A percentile compares a stretch with the other conserved stretches of the same genome.
phyloP scores from a whole-genome alignment of 2,329 filamentous ascomycete genomes.

The Fusarium siculi region DNA sequence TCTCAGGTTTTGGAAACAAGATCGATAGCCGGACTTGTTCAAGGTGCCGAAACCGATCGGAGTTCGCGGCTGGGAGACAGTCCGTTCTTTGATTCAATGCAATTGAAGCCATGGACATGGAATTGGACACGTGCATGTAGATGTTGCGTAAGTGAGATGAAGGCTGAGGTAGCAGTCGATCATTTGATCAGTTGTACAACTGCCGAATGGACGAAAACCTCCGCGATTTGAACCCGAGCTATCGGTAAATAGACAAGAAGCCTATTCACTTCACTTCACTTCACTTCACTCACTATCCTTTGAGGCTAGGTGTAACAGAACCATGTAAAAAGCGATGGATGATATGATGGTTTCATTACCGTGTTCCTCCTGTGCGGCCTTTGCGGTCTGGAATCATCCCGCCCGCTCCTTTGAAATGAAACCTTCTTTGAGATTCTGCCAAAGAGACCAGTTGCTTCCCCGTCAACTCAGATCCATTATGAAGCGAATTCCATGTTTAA shows the following conservation, averaged over 20 bases:
- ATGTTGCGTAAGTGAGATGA: slow-evolving; percentile 14
- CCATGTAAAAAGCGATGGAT: background rate
- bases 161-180: slow-evolving; percentile 13
- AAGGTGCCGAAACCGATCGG: slow-evolving; percentile 43
- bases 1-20: slow-evolving; percentile 12
- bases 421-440: background rate
- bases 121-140: slow-evolving; percentile 3
- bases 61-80: slow-evolving; percentile 35
- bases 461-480: background rate
- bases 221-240: slow-evolving; percentile 27
- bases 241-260: slow-evolving; percentile 21
- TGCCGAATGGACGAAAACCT: slow-evolving; percentile 25
- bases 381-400: background rate
- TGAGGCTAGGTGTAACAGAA: background rate
- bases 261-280: background rate
- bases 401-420: background rate
- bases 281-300: background rate
- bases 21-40: slow-evolving; percentile 38
- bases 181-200: slow-evolving; percentile 20
- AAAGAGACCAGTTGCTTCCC: background rate
- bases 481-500: slow-evolving; percentile 18
- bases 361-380: background rate
- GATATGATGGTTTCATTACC: slow-evolving; percentile 21
- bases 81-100: background rate
- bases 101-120: background rate